phyloP scores from a whole-genome alignment of 2,329 filamentous ascomycete species.

The Stachybotrys echinatus region DNA sequence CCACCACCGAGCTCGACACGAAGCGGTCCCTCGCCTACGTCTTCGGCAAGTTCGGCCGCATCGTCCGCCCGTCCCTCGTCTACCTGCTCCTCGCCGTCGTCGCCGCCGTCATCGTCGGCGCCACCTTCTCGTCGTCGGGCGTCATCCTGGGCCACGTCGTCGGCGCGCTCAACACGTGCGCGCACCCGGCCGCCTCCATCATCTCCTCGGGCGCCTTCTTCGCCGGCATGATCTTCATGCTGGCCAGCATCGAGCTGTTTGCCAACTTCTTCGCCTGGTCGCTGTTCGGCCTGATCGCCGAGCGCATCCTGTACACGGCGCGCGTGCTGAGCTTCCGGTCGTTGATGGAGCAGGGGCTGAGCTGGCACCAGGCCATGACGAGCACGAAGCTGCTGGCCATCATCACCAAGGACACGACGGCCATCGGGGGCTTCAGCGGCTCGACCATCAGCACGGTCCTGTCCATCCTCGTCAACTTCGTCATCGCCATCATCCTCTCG shows the following conservation, averaged over 20 bases:
- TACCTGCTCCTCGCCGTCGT: constrained; percentile 34
- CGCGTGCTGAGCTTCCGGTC: constrained; percentile 60
- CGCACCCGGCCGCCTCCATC: constrained; percentile 30
- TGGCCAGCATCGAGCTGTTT: constrained; percentile 41
- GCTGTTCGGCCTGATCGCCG: constrained; percentile 44
- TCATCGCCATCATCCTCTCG: constrained; percentile 62
- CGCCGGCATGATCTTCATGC: constrained; percentile 50
- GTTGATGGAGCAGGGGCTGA: constrained; percentile 59
- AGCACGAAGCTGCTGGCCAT: constrained; percentile 58
- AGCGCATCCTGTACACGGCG: constrained; percentile 59
- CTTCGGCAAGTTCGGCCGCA: constrained; percentile 28
- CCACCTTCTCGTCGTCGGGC: constrained; percentile 47
- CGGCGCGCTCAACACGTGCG: constrained; percentile 39
- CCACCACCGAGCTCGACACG: constrained; percentile 30
- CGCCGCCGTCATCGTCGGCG: constrained; percentile 49
- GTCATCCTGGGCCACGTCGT: constrained; percentile 42
- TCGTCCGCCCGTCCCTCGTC: constrained; percentile 32
- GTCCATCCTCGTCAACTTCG: constrained; percentile 61
- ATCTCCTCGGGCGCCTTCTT: constrained; percentile 38
- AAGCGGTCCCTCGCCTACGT: constrained; percentile 33
- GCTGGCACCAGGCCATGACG: constrained; percentile 67
- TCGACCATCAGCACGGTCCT: constrained; percentile 66
- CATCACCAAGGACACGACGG: constrained; percentile 64
- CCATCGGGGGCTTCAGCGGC: constrained; percentile 63
- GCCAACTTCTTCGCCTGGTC: constrained; percentile 53